Conservation (phyloP, 2,329 filamentous ascomycete genomes). For the Arthrinium puccinioides region DNA sequence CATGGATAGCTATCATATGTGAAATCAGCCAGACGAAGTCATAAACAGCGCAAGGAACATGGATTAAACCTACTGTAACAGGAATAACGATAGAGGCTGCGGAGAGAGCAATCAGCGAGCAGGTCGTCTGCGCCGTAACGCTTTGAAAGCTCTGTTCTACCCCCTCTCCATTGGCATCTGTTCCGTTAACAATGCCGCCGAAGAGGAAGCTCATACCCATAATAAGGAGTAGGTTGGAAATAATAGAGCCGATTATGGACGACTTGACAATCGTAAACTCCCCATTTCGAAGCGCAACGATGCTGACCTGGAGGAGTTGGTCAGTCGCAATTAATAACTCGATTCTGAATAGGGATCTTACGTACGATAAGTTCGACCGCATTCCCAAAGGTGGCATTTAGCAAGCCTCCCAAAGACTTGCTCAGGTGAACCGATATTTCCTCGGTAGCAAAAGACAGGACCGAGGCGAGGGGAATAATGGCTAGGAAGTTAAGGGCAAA, state of each 20-base stretch:
- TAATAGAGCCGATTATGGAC: slow-evolving; percentile 91
- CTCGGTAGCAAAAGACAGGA: slow-evolving; percentile 72
- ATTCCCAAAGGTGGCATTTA: slow-evolving; percentile 75
- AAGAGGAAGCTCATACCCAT: slow-evolving; percentile 75
- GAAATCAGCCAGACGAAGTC: neutral
- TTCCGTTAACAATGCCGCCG: slow-evolving; percentile 60
- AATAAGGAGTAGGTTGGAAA: slow-evolving; percentile 88
- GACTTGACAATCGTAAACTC: slow-evolving; percentile 97
- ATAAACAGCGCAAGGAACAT: too few species aligned
- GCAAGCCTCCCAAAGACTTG: slow-evolving; percentile 64
- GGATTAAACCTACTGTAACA: slow-evolving; percentile 51
- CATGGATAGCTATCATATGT: slow-evolving; percentile 53
- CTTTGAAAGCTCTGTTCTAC: slow-evolving; percentile 67
- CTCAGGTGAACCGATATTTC: slow-evolving; percentile 67
- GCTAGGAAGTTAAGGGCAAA: slow-evolving; percentile 77
- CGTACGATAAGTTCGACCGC: slow-evolving; percentile 71
- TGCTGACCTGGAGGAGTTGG: slow-evolving; percentile 65
- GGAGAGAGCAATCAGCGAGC: slow-evolving; percentile 67
- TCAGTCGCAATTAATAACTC: too few species aligned
- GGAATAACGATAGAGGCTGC: slow-evolving; percentile 75
- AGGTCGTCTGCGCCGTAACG: slow-evolving; percentile 71
- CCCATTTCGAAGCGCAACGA: slow-evolving; percentile 76
- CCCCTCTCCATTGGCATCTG: slow-evolving; percentile 46
- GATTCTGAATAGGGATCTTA: too few species aligned
- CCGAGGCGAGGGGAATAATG: slow-evolving; percentile 67